Evolutionary conservation across 345 rosid species (phyloP).

Genomic region (Firmiana major): DNA sequence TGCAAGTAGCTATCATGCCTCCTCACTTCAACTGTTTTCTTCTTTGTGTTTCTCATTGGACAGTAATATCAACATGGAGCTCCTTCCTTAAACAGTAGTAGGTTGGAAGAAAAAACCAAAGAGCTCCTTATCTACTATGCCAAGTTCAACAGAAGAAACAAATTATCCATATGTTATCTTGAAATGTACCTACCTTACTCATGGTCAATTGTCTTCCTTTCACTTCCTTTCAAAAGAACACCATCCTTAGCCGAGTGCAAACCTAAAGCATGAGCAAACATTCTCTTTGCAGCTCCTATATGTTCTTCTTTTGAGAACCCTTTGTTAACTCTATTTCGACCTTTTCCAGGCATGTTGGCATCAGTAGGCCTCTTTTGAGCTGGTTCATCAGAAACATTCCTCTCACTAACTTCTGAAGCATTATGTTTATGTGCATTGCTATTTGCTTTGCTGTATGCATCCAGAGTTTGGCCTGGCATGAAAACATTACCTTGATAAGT

Average conservation of each 20-base stretch:
- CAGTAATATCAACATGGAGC: not conserved
- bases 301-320: conserved; percentile 47
- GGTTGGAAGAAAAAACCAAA: not conserved
- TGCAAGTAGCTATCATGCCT: not conserved
- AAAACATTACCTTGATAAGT: conserved; percentile 8
- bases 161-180: not conserved
- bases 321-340: conserved; percentile 25
- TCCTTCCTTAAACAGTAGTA: not conserved
- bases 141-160: not conserved
- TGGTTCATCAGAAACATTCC: conserved; percentile 18
- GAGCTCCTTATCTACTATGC: not conserved
- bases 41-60: not conserved
- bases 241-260: conserved; percentile 33
- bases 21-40: not conserved
- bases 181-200: not conserved
- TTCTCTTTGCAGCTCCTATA: conserved; percentile 60
- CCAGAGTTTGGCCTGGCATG: conserved; percentile 5
- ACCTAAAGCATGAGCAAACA: conserved; percentile 66
- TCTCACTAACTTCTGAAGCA: conserved; percentile 22
- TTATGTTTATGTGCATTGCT: not conserved
- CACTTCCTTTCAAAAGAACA: conserved; percentile 21
- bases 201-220: conserved; percentile 21
- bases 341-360: conserved; percentile 20
- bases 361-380: conserved; percentile 16
- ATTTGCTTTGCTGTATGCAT: conserved; percentile 14